A percentile compares a stretch with the other conserved stretches of the same genome.
Evolutionary conservation across 331 rosid genomes (phyloP).

Genomic region (Malus hybrid): DNA sequence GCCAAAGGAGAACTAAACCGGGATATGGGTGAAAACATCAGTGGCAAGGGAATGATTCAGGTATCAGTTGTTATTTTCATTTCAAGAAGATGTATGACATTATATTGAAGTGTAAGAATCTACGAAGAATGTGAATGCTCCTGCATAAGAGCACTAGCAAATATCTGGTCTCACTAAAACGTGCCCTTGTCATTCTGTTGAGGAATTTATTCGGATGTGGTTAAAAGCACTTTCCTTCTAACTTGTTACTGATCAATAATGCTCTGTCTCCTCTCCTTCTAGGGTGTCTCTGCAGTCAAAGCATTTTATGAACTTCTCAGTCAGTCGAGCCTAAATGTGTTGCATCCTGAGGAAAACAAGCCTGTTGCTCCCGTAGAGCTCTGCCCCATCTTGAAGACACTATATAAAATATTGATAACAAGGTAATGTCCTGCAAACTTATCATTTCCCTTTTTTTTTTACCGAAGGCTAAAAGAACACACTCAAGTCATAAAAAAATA

Average conservation of each 20-base stretch:
- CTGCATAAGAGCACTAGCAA: background rate
- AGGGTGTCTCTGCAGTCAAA: constrained; percentile 90
- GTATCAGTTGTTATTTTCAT: constrained; percentile 23
- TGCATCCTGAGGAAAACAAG: constrained; percentile 85
- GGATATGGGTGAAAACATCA: constrained; percentile 90
- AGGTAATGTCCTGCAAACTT: constrained; percentile 36
- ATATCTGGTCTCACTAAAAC: background rate
- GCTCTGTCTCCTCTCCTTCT: constrained; percentile 3
- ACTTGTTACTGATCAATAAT: background rate
- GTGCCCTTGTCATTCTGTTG: background rate
- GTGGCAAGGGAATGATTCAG: constrained; percentile 97
- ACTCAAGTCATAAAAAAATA: no score
- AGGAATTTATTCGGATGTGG: no score
- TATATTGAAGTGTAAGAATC: background rate
- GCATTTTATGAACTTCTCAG: constrained; percentile 84
- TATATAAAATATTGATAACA: constrained; percentile 65
- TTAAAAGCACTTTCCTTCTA: background rate
- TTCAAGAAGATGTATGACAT: background rate
- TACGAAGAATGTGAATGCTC: background rate
- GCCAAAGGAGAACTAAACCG: constrained; percentile 83
- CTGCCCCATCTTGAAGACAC: constrained; percentile 88
- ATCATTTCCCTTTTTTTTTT: no score
- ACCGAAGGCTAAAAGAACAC: no score
- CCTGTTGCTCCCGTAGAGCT: constrained; percentile 91
- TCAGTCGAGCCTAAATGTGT: constrained; percentile 75